Percentiles rank a stretch among this genome's conserved stretches.
These are phyloP conservation scores for Elaeis oleifera DNA, from an alignment of 202 grass and related monocot species.

Conservation along the genomic window DNA sequence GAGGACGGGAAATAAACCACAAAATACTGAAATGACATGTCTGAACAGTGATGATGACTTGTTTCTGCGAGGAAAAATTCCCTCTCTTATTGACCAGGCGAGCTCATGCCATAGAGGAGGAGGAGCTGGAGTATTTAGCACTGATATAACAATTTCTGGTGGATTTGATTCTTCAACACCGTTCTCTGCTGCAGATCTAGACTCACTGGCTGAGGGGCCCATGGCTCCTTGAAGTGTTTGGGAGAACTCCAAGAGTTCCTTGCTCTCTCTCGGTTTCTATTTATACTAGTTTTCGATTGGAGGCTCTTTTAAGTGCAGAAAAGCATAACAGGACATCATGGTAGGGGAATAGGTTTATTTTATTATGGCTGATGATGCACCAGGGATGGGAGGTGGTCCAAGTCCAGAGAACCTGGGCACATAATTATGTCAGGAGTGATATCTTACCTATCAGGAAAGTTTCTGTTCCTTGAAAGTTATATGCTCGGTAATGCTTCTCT, in stretches of 20 bases:
- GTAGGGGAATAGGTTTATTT: too few species aligned
- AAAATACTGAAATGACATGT: conserved; percentile 31
- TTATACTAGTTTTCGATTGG: too few species aligned
- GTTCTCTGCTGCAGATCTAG: conserved; percentile 10
- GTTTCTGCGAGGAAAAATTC: conserved; percentile 22
- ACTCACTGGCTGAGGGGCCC: conserved; percentile 30
- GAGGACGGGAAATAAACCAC: conserved; percentile 72
- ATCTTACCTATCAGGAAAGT: too few species aligned
- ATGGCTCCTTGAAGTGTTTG: conserved; percentile 81
- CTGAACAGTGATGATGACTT: conserved; percentile 6
- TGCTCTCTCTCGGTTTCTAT: background rate
- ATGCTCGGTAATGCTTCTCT: too few species aligned
- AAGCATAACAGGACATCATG: too few species aligned
- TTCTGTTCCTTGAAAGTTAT: too few species aligned
- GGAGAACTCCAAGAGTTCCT: conserved; percentile 39
- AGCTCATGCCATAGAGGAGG: conserved; percentile 59
- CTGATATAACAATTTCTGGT: conserved; percentile 22
- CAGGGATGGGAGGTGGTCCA: too few species aligned
- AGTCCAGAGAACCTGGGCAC: too few species aligned
- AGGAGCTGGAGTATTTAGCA: conserved; percentile 49
- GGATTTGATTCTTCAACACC: conserved; percentile 29
- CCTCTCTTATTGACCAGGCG: conserved; percentile 36
- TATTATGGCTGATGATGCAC: too few species aligned
- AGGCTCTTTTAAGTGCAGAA: too few species aligned
- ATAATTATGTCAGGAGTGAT: too few species aligned